Evolutionary conservation across 1,139 yeast species (phyloP).

Genomic region (Pichia sp.): DNA sequence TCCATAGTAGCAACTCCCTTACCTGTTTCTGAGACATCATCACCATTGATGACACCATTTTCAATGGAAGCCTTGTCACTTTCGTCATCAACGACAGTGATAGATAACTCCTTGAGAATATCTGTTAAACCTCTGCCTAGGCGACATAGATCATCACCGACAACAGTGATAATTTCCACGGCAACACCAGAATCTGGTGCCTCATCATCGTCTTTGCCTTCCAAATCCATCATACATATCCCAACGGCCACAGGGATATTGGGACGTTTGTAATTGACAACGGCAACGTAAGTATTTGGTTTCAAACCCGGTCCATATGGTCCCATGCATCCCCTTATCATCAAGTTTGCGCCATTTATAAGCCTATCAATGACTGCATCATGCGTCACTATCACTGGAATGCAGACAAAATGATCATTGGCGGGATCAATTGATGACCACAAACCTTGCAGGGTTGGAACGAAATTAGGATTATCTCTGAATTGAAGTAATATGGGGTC

Average conservation of each 20-base stretch:
- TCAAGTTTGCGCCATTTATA: constrained; percentile 76
- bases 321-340: constrained; percentile 85
- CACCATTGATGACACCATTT: too few relatives aligned
- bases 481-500: constrained; percentile 68
- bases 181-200: constrained; percentile 56
- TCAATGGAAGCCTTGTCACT: too few relatives aligned
- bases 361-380: constrained; percentile 60
- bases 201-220: constrained; percentile 18
- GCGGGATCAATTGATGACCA: constrained; percentile 49
- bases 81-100: too few relatives aligned
- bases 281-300: constrained; percentile 59
- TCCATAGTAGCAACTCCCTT: too few relatives aligned
- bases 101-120: too few relatives aligned
- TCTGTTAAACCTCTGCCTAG: constrained; percentile 29
- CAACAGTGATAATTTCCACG: constrained; percentile 49
- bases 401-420: not conserved
- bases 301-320: constrained; percentile 52
- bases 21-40: too few relatives aligned
- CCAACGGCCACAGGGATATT: constrained; percentile 74
- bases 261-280: constrained; percentile 57
- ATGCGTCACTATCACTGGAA: constrained; percentile 68
- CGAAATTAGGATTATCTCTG: constrained; percentile 41
- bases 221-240: constrained; percentile 46
- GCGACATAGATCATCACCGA: constrained; percentile 46
- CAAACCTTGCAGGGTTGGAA: constrained; percentile 67